Evolutionary conservation across 306 rosid genomes (phyloP), one percentile per base, ranked within the genome.

Genomic region (Vigna reflexopilosa): DNA sequence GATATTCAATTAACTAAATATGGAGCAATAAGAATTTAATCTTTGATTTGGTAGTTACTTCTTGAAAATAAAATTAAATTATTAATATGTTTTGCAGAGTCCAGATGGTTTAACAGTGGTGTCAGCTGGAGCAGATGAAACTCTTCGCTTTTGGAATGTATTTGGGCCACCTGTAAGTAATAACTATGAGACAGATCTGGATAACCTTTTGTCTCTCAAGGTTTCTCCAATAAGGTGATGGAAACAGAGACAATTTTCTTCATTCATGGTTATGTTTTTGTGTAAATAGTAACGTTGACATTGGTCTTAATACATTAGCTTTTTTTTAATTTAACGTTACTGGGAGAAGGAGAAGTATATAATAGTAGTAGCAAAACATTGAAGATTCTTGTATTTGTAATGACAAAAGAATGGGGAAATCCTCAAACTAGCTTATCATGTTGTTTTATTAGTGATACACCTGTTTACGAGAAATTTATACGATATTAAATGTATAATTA

Each of bases 41-140:
- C 12, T 9, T 75, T 44, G 15, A 20, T 11, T 44, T 9, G 38
- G 58, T 24, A 20, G 45, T 73, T 47, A 4, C 40, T 56, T 9
- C 26, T 59, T 49, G 59, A 13, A 48, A 61, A 34, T 28, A 4
- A 51, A 1, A 28, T 26, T n/a, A 70, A 70, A 57, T 63, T 45
- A 16, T 66, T 40, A 30, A 32, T 76, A 54, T 26, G 19, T 22
- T 30, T 61, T 82, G 81, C 89, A 93, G 93, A 90, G 93, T 73
- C 97, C 93, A 4, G 92, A 93, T 82, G 97, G 97, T 14, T 70
- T 89, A 73, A 85, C 96, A 0, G 93, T 82, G 78, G 93, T 73
- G 28, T 90, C 96, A 32, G 97, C 93, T 0, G 93, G 84, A 4
- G 97, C 92, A 48, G 96, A 92, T 42, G 89, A 85, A 76, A 89